Base-by-base conservation (phyloP, 352 stramenopile species). In the Pythium diclinum region DNA sequence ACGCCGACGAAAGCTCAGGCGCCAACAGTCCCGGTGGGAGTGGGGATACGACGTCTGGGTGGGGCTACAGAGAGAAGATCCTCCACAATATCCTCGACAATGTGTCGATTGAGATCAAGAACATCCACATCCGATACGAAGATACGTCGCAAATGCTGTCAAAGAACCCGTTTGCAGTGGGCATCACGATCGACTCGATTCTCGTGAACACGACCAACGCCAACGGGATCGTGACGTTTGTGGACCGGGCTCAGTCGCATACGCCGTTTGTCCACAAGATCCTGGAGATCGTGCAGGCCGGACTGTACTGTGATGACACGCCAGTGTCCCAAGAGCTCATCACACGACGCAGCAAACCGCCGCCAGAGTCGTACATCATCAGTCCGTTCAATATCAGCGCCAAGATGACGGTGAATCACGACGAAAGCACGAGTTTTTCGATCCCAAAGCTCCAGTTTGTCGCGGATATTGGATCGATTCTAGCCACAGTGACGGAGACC, bases 41-140 rank as follows among this genome's bases (percentile, higher is more conserved):
- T 67, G 34, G 70, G 4, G 85, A 89, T 49, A 74, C 75, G 17
- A 88, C 81, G 2, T 78, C 79, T 0, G 74, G 72, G 0, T 93
- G 84, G 83, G 82, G 85, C 11, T 92, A 89, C 47, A 79, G 83
- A 16, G 85, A 94, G 34, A 89, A 91, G 56, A 93, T 95, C 19
- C 46, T 92, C 16, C 85, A 90, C 68, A 91, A 86, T 16, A 88
- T 95, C 48, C 56, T 94, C 9, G 83, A 95, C 63, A 95, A 95
- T 51, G 79, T 94, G 1, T 85, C 78, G 28, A 83, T 95, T 52
- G 83, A 95, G 71, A 81, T 94, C 47, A 75, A 77, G 23, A 90
- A 91, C 19, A 89, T 95, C 64, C 81, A 94, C 65, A 79, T 95
- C 25, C 79, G 83, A 11, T 95, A 92, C 52, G 85, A 95, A 67